Base-by-base conservation (phyloP, 2,329 filamentous ascomycete species). In the Dactylellina leptospora region DNA sequence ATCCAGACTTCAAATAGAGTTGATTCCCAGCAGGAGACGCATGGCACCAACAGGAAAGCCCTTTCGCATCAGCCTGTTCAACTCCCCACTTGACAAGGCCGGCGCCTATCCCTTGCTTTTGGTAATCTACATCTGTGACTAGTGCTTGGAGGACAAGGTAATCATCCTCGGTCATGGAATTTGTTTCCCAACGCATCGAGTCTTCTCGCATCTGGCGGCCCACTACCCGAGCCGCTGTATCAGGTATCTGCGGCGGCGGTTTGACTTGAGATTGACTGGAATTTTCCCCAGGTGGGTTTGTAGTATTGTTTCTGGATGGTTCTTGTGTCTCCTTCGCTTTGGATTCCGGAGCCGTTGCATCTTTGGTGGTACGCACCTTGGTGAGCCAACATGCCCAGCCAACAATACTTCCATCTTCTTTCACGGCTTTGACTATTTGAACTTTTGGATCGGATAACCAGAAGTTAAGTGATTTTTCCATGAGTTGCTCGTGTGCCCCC, bases 71-170 rank as follows among this genome's bases (percentile, higher is more conserved):
- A 33, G 54, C 54, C 16, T 27, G 54, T 13, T 59, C 40, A 36
- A 59, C 54, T n/a, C 54, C 54, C 54, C 54, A 59, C 33, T 47
- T 59, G 54, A 59, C 40, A 47, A 59, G 54, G 25, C 36, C 40
- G 18, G 54, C 47, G 20, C 54, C 54, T 30, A 59, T 25, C n/a
- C 54, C 54, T 59, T 36, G 54, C 25, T 27, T 18, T 27, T 59
- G 54, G 25, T 59, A 47, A 22, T 59, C 54, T 10, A 40, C 40
- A 40, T 25, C 36, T 48, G 54, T 59, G 13, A 33, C 54, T 8
- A 59, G 54, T 20, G n/a, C 54, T 48, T 59, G 54, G 40, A 59
- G 54, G 25, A 59, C 40, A 33, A 59, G 54, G 27, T 59, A 59
- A 13, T 47, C 36, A 22, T 47, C 23, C 25, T 59, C 54, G 25